Evolutionary conservation across 495 filamentous ascomycete genomes (phyloP).

Genomic region (Neurospora tetraspora): DNA sequence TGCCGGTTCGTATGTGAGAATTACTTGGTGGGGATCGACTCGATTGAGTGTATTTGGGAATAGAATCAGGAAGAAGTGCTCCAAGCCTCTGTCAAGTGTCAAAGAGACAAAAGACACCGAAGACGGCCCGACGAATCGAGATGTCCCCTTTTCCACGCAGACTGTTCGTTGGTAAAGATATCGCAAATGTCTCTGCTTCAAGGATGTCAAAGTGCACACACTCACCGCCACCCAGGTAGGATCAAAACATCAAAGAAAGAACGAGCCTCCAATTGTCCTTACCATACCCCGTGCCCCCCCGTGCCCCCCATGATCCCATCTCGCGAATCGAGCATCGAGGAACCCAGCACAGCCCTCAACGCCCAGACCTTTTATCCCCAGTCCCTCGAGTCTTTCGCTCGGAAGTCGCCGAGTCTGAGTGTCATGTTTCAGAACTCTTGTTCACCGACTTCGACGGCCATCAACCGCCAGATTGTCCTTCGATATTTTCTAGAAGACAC

Average conservation of each 20-base stretch:
- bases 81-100: not conserved
- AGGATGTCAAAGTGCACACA: not conserved
- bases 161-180: not conserved
- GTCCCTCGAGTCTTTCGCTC: not conserved
- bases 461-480: no score
- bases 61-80: not conserved
- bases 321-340: not conserved
- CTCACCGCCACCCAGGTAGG: not conserved
- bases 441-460: no score
- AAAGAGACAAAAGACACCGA: not conserved
- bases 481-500: not conserved
- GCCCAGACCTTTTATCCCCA: not conserved
- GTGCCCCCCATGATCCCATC: not conserved
- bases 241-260: not conserved
- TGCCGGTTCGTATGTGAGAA: not conserved
- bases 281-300: not conserved
- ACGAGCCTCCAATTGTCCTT: not conserved
- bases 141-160: not conserved
- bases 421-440: not conserved
- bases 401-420: not conserved
- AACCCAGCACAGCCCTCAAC: not conserved
- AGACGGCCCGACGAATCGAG: not conserved
- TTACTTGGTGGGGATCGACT: not conserved
- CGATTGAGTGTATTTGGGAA: not conserved
- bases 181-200: not conserved